These are phyloP conservation scores for Penicillium coprophilum DNA, from an alignment of 495 filamentous ascomycete genomes.

Conservation along the genomic window DNA sequence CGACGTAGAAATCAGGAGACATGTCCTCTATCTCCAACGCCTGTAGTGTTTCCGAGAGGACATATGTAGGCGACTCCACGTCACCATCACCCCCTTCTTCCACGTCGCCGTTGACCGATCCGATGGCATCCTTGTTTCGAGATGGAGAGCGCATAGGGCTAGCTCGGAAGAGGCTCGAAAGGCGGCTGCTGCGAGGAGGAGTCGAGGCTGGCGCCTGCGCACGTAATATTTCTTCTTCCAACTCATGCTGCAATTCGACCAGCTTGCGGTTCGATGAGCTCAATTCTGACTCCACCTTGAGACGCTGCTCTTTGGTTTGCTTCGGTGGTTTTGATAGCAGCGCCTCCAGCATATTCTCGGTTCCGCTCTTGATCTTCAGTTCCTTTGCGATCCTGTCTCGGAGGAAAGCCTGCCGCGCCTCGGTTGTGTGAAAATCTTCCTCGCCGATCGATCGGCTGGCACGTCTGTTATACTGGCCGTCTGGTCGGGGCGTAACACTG, in stretches of 20 bases:
- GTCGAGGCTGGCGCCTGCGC: constrained; percentile 62
- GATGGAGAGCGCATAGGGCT: constrained; percentile 65
- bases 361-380: constrained; percentile 94
- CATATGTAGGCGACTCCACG: constrained; percentile 85
- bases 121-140: constrained; percentile 44
- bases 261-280: constrained; percentile 89
- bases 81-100: constrained; percentile 56
- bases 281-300: constrained; percentile 84
- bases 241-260: constrained; percentile 72
- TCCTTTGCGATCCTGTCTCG: constrained; percentile 86
- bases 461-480: constrained; percentile 52
- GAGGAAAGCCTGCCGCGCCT: constrained; percentile 71
- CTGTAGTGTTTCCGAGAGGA: constrained; percentile 83
- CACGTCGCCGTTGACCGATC: constrained; percentile 45
- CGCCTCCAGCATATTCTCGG: constrained; percentile 95
- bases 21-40: constrained; percentile 83
- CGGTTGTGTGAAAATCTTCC: constrained; percentile 56
- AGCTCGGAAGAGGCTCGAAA: constrained; percentile 67
- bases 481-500: constrained; percentile 66
- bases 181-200: constrained; percentile 62
- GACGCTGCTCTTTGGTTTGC: constrained; percentile 87
- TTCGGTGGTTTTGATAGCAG: constrained; percentile 93
- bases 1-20: constrained; percentile 92
- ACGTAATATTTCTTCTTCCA: constrained; percentile 69
- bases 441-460: constrained; percentile 67